Base-by-base conservation (phyloP, 1,139 yeast species). In the Suhomyces choctaworum region DNA sequence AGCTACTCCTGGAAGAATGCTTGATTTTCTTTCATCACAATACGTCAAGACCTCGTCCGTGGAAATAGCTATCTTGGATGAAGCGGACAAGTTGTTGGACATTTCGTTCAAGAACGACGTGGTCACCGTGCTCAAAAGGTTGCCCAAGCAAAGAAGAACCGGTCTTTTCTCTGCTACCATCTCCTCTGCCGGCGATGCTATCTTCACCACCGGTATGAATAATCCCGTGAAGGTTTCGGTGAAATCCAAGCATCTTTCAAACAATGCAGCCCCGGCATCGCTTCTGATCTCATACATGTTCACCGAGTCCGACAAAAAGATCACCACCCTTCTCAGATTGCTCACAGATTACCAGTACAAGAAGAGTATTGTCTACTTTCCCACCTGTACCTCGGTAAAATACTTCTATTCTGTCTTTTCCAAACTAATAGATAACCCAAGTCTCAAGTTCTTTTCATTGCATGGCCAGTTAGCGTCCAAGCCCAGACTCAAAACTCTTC, bases 161-260 rank as follows among this genome's bases (percentile, higher is more conserved):
- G 98, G 98, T 1, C 66, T 90, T 21, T 90, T 89, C 55, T 87
- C 96, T 2, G 97, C 97, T 1, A 90, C 97, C 0, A 77, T 90
- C 29, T 76, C 87, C 1, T 79, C 87, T 32, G 96, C 96, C 0
- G 89, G 87, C 12, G 67, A 72, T 36, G 70, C 73, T 29, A 74
- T 84, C 14, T 82, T 82, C 60, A 76, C 79, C 45, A 78, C 90
- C 0, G 96, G 97, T 11, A 77, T 90, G 76, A 73, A 95, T 40
- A 89, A 90, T 53, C 97, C 97, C 0, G 95, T 89, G 11, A 83
- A 81, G 51, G 74, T 90, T 16, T 76, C 82, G 1, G 97, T 90
- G 6, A 83, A 75, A 42, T 70, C 83, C 2, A 51, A 51, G 16
- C 60, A 66, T 17, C 50, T 67, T 3, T 58, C 64, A 2, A 45